These are phyloP conservation scores for Avicennia marina DNA, from an alignment of 257 asterid genomes.

Conservation along the genomic window DNA sequence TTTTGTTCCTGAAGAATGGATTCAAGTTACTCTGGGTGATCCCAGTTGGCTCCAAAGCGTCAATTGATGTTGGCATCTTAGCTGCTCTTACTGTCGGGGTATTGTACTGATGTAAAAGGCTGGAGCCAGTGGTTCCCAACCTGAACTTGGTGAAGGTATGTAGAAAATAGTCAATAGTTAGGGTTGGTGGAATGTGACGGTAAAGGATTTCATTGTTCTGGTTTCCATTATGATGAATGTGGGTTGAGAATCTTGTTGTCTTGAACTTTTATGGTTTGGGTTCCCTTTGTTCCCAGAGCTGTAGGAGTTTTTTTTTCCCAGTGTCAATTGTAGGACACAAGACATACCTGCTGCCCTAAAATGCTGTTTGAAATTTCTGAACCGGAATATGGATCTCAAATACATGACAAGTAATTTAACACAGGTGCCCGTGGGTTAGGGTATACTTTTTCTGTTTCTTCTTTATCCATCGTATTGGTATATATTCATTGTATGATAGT, in stretches of 20 bases:
- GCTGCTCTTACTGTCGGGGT: not conserved
- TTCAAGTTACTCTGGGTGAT: not conserved
- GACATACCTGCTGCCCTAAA: not conserved
- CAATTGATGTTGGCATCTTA: not conserved
- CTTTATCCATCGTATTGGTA: not conserved
- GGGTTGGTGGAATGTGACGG: not conserved
- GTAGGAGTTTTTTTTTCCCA: not conserved
- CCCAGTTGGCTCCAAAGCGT: not conserved
- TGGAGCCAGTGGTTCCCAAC: not conserved
- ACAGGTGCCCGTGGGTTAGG: not conserved
- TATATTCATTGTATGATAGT: not conserved
- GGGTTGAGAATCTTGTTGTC: not conserved
- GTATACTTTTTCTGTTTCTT: not conserved
- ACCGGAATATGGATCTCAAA: not conserved
- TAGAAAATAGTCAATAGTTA: not conserved
- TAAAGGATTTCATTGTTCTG: slow-evolving; percentile 1
- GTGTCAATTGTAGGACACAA: not conserved
- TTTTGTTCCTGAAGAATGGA: not conserved
- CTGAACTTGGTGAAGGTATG: slow-evolving; percentile 2
- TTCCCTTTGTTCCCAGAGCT: not conserved
- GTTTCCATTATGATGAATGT: not conserved
- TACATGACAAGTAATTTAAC: not conserved
- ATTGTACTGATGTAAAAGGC: not conserved
- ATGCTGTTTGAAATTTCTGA: not conserved
- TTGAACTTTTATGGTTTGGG: not conserved